Evolutionary conservation across 371 early-diverging fungal species (phyloP).

Genomic region (Sanchytrium tribonematis): DNA sequence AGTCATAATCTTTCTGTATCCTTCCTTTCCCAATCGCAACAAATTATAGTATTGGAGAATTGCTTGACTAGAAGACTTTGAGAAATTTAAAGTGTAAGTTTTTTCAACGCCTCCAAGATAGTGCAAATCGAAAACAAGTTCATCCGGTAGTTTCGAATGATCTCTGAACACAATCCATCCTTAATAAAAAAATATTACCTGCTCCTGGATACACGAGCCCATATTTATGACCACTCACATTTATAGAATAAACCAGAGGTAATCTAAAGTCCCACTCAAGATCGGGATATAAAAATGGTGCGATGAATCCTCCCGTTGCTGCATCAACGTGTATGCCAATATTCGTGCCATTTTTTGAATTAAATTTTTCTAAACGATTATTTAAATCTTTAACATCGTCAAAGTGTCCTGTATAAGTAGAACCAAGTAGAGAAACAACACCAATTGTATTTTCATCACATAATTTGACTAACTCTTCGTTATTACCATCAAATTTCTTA

Average conservation of each 20-base stretch:
- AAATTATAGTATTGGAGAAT: conserved; percentile 45
- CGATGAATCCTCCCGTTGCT: conserved; percentile 45
- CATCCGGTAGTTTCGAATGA: conserved; percentile 26
- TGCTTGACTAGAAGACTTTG: conserved; percentile 30
- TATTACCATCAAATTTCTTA: conserved; percentile 15
- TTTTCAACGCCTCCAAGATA: conserved; percentile 21
- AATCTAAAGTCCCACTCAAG: conserved; percentile 37
- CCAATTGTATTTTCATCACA: conserved; percentile 52
- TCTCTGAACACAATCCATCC: conserved; percentile 40
- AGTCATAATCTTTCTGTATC: conserved; percentile 24
- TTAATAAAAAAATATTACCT: neutral
- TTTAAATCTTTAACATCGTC: conserved; percentile 35
- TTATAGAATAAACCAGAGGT: neutral
- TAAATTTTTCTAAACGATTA: conserved; percentile 24
- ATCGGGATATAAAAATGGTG: conserved; percentile 40
- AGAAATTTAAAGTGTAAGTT: conserved; percentile 36
- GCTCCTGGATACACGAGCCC: conserved; percentile 28
- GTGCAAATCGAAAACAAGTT: conserved; percentile 31
- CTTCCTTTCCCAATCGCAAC: conserved; percentile 30
- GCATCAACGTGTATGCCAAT: conserved; percentile 34
- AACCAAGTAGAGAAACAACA: conserved; percentile 33
- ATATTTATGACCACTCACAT: conserved; percentile 35
- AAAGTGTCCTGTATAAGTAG: conserved; percentile 49
- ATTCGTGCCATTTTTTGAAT: conserved; percentile 23
- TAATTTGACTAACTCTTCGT: conserved; percentile 22